A percentile compares a stretch with the other conserved stretches of the same genome.
Evolutionary conservation across 306 rosid genomes (phyloP).

Genomic region (Cucumis melo): DNA sequence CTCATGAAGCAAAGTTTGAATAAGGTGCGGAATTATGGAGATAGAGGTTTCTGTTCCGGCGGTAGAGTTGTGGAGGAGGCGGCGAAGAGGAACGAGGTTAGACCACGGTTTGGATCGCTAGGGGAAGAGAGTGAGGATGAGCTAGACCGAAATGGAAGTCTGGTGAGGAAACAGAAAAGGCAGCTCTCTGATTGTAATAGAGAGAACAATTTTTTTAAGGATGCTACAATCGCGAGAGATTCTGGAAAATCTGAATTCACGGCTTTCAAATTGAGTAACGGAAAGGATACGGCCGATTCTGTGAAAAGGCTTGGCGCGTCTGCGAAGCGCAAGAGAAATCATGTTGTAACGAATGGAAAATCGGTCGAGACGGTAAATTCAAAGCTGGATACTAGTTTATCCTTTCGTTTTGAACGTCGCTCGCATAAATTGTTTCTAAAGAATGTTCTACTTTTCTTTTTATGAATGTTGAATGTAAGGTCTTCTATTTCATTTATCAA

Average conservation of each 20-base stretch:
- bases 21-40: constrained; percentile 3
- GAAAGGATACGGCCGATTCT: background rate
- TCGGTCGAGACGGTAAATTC: constrained; percentile 12
- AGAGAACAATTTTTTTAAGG: constrained; percentile 8
- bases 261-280: background rate
- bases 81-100: constrained; percentile 13
- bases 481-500: too few relatives aligned
- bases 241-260: background rate
- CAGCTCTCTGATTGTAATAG: background rate
- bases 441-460: background rate
- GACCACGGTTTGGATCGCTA: constrained; percentile 5
- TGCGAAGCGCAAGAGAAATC: background rate
- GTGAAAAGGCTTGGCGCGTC: background rate
- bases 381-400: background rate
- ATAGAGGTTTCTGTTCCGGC: background rate
- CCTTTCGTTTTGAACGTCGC: background rate
- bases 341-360: background rate
- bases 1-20: constrained; percentile 1
- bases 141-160: background rate
- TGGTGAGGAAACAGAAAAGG: background rate
- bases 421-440: background rate
- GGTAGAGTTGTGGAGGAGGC: background rate
- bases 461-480: background rate
- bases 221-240: background rate
- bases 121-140: constrained; percentile 7